These are phyloP conservation scores for Dunaliella sp. DNA, from an alignment of 139 green algal genomes.

Conservation along the genomic window DNA sequence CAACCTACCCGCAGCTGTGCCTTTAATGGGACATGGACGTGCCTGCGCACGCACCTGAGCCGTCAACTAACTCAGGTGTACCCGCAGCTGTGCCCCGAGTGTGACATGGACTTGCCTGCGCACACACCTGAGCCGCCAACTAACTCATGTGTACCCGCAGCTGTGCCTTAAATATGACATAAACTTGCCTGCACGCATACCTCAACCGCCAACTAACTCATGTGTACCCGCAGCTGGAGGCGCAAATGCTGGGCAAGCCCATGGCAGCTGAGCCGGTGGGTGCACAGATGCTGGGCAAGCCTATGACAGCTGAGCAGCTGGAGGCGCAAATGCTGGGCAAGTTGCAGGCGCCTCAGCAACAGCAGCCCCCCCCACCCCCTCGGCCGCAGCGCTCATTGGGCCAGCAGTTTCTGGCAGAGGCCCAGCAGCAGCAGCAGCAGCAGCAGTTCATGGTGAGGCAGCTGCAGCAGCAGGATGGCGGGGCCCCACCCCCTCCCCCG, in stretches of 20 bases:
- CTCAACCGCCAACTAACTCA: too few relatives aligned
- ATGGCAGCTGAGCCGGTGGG: conserved; percentile 7
- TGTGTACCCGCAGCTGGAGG: conserved; percentile 39
- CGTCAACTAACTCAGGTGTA: too few relatives aligned
- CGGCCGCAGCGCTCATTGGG: background rate
- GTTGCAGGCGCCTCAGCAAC: conserved; percentile 10
- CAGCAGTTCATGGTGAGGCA: background rate
- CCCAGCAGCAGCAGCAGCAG: background rate
- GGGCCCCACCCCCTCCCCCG: background rate
- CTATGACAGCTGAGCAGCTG: conserved; percentile 39
- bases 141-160: too few relatives aligned
- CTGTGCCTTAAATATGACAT: too few relatives aligned
- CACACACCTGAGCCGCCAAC: too few relatives aligned
- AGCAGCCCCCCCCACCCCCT: background rate
- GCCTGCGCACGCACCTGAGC: too few relatives aligned
- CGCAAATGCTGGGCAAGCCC: conserved; percentile 37
- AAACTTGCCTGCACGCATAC: too few relatives aligned
- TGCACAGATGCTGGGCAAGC: background rate
- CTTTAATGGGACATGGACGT: too few relatives aligned
- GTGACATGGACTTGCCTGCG: too few relatives aligned
- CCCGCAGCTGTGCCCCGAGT: too few relatives aligned
- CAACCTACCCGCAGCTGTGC: too few relatives aligned
- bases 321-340: conserved; percentile 47
- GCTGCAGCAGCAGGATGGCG: background rate
- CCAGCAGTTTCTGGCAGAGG: background rate